These are phyloP conservation scores for Candida krabiensis DNA, from an alignment of 805 yeast genomes.

Conservation along the genomic window DNA sequence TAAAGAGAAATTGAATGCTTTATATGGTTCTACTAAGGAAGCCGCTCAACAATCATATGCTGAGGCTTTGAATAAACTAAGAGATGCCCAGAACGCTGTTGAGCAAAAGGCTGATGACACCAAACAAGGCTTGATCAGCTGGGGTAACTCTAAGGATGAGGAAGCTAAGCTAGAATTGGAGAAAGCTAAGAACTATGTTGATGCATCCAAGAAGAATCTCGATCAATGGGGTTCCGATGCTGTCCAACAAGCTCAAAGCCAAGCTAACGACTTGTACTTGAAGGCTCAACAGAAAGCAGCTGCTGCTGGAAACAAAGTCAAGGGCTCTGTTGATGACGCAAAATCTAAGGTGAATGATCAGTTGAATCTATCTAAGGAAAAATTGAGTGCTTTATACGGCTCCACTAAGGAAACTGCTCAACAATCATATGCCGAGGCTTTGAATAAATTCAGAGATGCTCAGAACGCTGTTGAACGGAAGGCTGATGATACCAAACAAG, in stretches of 20 bases:
- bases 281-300: too few species aligned
- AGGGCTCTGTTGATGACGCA: slow-evolving; percentile 15
- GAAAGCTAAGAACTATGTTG: slow-evolving; percentile 34
- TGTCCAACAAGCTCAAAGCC: slow-evolving; percentile 22
- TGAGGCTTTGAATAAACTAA: slow-evolving; percentile 25
- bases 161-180: slow-evolving; percentile 36
- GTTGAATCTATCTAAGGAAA: slow-evolving; percentile 14
- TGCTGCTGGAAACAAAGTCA: slow-evolving; percentile 9
- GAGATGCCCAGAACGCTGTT: too few species aligned
- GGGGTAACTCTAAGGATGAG: slow-evolving; percentile 38
- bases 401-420: slow-evolving; percentile 24
- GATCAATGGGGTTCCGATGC: slow-evolving; percentile 25
- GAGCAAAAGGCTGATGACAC: slow-evolving; percentile 33
- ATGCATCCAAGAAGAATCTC: slow-evolving; percentile 32
- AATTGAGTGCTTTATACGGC: slow-evolving; percentile 17
- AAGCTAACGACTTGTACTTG: too few species aligned
- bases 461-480: too few species aligned
- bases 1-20: slow-evolving; percentile 13
- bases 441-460: slow-evolving; percentile 29
- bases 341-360: slow-evolving; percentile 14
- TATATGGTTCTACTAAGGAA: slow-evolving; percentile 21
- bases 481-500: slow-evolving; percentile 30
- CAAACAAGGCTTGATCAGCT: slow-evolving; percentile 37
- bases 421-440: slow-evolving; percentile 27
- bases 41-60: slow-evolving; percentile 27